These are phyloP conservation scores for Penicillium sp. DNA, from an alignment of 2,329 filamentous ascomycete species.

Conservation along the genomic window DNA sequence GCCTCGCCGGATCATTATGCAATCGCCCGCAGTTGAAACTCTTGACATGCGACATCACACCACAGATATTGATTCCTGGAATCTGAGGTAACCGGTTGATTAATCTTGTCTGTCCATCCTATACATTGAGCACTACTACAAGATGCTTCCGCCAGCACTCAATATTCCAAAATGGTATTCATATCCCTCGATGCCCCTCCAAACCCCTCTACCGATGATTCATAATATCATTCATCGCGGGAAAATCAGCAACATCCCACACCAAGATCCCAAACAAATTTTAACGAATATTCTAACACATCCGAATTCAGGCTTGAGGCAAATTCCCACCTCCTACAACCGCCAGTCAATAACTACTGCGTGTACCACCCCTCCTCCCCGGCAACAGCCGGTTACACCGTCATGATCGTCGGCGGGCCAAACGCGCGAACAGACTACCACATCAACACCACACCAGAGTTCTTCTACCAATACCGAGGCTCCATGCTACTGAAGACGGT, in stretches of 20 bases:
- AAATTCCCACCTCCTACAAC: slow-evolving; percentile 89
- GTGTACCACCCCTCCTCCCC: slow-evolving; percentile 70
- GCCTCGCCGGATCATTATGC: slow-evolving; percentile 18
- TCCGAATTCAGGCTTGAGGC: slow-evolving; percentile 72
- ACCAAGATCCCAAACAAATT: too few species aligned
- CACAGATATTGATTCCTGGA: neutral
- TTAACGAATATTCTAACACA: neutral
- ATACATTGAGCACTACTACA: neutral
- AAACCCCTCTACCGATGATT: slow-evolving; percentile 20
- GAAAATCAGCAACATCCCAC: neutral
- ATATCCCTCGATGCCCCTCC: neutral
- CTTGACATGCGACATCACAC: neutral
- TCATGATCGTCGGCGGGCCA: slow-evolving; percentile 89
- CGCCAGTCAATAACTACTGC: slow-evolving; percentile 96
- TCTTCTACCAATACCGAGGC: slow-evolving; percentile 96
- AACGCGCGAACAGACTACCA: slow-evolving; percentile 98
- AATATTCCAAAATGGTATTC: slow-evolving; percentile 54
- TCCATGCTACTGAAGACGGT: slow-evolving; percentile 93
- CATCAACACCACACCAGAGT: slow-evolving; percentile 94
- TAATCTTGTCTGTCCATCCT: too few species aligned
- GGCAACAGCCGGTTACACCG: slow-evolving; percentile 92
- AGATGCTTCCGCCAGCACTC: slow-evolving; percentile 45
- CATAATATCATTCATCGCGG: slow-evolving; percentile 21
- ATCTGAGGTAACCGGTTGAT: neutral
- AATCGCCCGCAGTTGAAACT: neutral